Percentiles rank a stretch among this genome's conserved stretches.
Conservation (phyloP, 768 basidiomycete species). For the Boletus pseudopeckii region DNA sequence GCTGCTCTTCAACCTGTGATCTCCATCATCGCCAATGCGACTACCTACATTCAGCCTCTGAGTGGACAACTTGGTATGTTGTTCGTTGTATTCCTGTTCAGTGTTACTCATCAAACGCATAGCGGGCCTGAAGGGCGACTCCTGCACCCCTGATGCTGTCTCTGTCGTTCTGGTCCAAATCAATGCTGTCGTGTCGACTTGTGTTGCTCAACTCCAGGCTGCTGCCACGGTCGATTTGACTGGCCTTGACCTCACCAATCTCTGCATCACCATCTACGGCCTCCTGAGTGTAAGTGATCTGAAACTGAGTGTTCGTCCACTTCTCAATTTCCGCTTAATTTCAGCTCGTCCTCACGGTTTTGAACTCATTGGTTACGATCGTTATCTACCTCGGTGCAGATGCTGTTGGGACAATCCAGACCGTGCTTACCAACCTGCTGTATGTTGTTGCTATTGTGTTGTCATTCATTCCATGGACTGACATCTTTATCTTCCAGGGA, state of each 20-base stretch:
- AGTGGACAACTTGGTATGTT: conserved; percentile 8
- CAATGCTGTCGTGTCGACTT: conserved; percentile 4
- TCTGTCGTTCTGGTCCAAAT: conserved; percentile 9
- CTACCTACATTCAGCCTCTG: conserved; percentile 1
- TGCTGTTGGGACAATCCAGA: conserved; percentile 4
- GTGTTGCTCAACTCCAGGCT: conserved; percentile 10
- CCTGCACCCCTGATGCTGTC: conserved; percentile 9
- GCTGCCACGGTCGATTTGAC: not conserved
- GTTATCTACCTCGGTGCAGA: not conserved
- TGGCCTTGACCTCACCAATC: conserved; percentile 6
- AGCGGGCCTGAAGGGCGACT: conserved; percentile 1
- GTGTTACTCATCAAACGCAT: not conserved
- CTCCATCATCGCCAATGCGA: conserved; percentile 11
- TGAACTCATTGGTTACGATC: conserved; percentile 7
- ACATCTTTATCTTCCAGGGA: not conserved
- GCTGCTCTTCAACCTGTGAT: conserved; percentile 12
- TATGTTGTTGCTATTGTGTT: not conserved
- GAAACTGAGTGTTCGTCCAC: rapidly evolving
- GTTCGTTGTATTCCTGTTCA: not conserved
- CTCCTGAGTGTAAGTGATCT: conserved; percentile 3
- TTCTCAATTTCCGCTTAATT: not conserved
- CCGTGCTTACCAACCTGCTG: conserved; percentile 8
- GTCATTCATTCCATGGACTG: not conserved
- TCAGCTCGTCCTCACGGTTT: conserved; percentile 3
- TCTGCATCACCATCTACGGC: conserved; percentile 2